These are phyloP conservation scores for Drosera spatulata DNA, from an alignment of 179 eudicot genomes.

Conservation along the genomic window DNA sequence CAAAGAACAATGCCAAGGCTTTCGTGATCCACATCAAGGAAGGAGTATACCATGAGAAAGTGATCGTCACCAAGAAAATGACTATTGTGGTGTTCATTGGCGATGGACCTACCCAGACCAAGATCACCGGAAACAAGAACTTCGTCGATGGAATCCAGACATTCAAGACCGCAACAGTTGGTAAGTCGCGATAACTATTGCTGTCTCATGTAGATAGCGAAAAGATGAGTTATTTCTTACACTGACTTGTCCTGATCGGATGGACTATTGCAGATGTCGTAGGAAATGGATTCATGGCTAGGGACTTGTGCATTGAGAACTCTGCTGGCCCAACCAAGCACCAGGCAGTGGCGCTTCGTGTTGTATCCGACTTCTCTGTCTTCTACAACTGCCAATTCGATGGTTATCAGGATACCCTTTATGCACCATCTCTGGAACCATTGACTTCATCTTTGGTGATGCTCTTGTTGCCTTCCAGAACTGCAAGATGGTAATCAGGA, in stretches of 20 bases:
- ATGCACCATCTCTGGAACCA: slow-evolving; percentile 19
- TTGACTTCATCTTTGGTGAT: slow-evolving; percentile 29
- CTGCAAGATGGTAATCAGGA: slow-evolving; percentile 17
- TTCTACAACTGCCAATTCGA: slow-evolving; percentile 19
- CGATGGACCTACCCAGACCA: slow-evolving; percentile 20
- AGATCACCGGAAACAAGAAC: slow-evolving; percentile 15
- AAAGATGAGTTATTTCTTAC: no score
- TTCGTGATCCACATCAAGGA: slow-evolving; percentile 14
- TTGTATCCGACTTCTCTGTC: slow-evolving; percentile 8
- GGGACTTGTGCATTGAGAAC: slow-evolving; percentile 21
- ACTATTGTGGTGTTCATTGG: slow-evolving; percentile 17
- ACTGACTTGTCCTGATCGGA: no score
- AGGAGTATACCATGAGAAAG: slow-evolving; percentile 12
- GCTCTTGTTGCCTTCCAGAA: slow-evolving; percentile 16
- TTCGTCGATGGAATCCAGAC: slow-evolving; percentile 9
- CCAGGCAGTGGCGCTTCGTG: slow-evolving; percentile 23
- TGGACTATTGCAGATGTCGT: slow-evolving; percentile 4
- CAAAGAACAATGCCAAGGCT: neutral
- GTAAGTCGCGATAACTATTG: slow-evolving; percentile 4
- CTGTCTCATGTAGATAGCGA: no score
- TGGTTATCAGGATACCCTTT: slow-evolving; percentile 27
- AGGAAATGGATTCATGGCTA: slow-evolving; percentile 15
- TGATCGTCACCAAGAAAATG: slow-evolving; percentile 9
- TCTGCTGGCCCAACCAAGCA: slow-evolving; percentile 16
- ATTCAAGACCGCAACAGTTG: slow-evolving; percentile 16